Percentiles rank a stretch among this genome's conserved stretches.
phyloP scores from a whole-genome alignment of 2,329 filamentous ascomycete genomes.

The Epichloe coenophiala region DNA sequence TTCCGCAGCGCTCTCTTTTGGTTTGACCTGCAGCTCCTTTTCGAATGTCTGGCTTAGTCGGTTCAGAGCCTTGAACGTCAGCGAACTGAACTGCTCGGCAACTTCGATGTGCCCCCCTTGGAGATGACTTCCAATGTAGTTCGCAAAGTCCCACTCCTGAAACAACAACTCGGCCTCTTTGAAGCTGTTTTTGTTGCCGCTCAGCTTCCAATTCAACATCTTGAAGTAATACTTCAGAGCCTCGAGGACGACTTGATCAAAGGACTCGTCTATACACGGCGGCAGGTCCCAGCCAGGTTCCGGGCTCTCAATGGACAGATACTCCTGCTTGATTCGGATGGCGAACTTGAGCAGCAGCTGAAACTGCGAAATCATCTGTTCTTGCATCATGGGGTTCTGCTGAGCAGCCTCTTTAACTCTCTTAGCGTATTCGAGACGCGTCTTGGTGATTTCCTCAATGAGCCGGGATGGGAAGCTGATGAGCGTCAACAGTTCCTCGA shows the following conservation, averaged over 20 bases:
- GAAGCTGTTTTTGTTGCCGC: constrained; percentile 97
- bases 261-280: constrained; percentile 91
- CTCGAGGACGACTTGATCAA: constrained; percentile 82
- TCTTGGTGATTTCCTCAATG: constrained; percentile 91
- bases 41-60: constrained; percentile 86
- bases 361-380: constrained; percentile 96
- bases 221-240: constrained; percentile 97
- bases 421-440: constrained; percentile 80
- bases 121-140: constrained; percentile 82
- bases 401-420: constrained; percentile 92
- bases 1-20: constrained; percentile 69
- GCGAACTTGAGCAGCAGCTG: constrained; percentile 85
- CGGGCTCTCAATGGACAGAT: constrained; percentile 67
- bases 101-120: constrained; percentile 91
- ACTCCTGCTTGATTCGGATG: constrained; percentile 83
- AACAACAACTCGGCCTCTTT: constrained; percentile 96
- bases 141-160: constrained; percentile 96
- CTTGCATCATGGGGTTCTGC: constrained; percentile 84
- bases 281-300: constrained; percentile 92
- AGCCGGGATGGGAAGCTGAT: constrained; percentile 96
- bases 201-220: constrained; percentile 95
- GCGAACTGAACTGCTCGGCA: constrained; percentile 87
- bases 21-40: constrained; percentile 70
- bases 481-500: constrained; percentile 86
- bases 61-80: constrained; percentile 85